Conservation (phyloP, 495 filamentous ascomycete genomes). For the Lasiosphaeriaceae sp. region DNA sequence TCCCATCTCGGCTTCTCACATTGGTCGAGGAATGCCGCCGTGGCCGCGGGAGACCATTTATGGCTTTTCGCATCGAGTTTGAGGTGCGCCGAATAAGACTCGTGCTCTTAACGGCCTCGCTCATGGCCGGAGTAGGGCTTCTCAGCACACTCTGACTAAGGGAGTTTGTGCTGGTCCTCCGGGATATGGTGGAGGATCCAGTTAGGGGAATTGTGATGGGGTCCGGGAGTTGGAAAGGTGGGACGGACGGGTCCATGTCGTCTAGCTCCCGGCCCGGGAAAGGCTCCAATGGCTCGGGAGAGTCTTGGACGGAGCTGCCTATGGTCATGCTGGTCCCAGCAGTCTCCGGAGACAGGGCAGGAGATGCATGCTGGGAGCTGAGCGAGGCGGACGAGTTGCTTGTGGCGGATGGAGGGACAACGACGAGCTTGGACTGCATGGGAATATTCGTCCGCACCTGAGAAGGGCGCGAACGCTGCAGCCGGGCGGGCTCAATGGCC, state of each 20-base stretch:
- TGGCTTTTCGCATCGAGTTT: slow-evolving; percentile 20
- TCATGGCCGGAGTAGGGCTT: slow-evolving; percentile 33
- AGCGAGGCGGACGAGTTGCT: slow-evolving; percentile 42
- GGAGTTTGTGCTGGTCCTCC: slow-evolving; percentile 36
- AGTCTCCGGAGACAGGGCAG: slow-evolving; percentile 37
- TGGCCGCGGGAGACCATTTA: slow-evolving; percentile 3
- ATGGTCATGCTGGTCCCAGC: slow-evolving; percentile 31
- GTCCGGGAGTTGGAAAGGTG: slow-evolving; percentile 40
- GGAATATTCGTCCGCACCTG: slow-evolving; percentile 37
- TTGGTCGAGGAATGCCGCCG: slow-evolving; percentile 68
- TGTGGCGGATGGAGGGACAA: slow-evolving; percentile 35
- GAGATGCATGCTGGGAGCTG: slow-evolving; percentile 39
- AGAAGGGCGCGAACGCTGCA: slow-evolving; percentile 35
- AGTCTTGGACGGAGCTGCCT: slow-evolving; percentile 38
- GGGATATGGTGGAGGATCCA: slow-evolving; percentile 22
- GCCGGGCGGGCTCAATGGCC: slow-evolving; percentile 25
- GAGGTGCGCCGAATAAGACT: slow-evolving; percentile 46
- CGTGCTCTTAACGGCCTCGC: slow-evolving; percentile 29
- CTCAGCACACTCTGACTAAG: slow-evolving; percentile 24
- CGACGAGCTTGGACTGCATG: slow-evolving; percentile 28
- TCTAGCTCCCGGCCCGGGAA: slow-evolving; percentile 22
- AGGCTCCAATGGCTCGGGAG: slow-evolving; percentile 37
- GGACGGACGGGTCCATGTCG: slow-evolving; percentile 14
- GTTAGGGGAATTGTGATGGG: slow-evolving; percentile 21
- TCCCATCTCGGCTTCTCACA: slow-evolving; percentile 73